Evolutionary conservation across 768 basidiomycete genomes (phyloP).

Genomic region (Lactarius akahatsu): DNA sequence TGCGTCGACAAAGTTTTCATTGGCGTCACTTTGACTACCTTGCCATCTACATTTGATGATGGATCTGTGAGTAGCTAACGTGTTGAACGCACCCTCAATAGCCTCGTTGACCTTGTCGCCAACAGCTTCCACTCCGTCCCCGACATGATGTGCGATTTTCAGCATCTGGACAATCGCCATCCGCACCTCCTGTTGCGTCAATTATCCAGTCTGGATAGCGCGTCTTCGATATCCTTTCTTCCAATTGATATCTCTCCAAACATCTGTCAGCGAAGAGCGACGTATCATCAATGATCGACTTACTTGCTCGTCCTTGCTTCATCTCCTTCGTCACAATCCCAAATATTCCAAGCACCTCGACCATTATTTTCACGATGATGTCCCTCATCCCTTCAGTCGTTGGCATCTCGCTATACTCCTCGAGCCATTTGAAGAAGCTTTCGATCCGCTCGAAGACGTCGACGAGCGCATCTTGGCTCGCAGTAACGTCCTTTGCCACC

Average conservation of each 20-base stretch:
- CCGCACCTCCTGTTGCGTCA: background rate
- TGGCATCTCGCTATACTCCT: background rate
- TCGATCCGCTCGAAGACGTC: background rate
- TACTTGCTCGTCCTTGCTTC: background rate
- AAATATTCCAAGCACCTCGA: background rate
- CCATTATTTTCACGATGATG: no score
- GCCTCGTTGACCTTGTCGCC: background rate
- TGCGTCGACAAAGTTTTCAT: conserved; percentile 52
- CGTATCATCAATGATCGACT: background rate
- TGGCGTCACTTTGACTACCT: background rate
- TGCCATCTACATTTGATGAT: background rate
- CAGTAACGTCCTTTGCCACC: background rate
- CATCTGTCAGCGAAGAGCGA: background rate
- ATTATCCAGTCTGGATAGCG: background rate
- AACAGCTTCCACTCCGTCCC: background rate
- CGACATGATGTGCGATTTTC: background rate
- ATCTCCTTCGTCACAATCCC: background rate
- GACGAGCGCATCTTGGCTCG: background rate
- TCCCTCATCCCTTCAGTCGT: background rate
- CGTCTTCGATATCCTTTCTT: background rate
- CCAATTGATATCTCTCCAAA: background rate
- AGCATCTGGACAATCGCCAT: background rate
- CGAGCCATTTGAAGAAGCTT: background rate
- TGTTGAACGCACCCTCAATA: background rate
- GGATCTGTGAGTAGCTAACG: background rate